Conservation (phyloP, 306 rosid species). For the Vigna unguiculata region DNA sequence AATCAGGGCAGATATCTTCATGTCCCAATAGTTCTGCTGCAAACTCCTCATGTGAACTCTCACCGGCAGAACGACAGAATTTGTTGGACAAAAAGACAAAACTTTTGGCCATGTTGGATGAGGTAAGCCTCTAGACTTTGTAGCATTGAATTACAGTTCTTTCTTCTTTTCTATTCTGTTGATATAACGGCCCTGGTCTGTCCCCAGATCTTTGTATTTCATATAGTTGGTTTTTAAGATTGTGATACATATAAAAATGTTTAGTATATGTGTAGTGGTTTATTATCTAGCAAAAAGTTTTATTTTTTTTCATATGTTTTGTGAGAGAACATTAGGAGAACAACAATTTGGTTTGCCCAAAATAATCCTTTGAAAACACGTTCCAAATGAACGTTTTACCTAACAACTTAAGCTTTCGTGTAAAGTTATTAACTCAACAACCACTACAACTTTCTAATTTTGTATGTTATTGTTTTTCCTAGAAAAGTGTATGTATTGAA, state of each 20-base stretch:
- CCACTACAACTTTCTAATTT: neutral
- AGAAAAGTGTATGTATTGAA: neutral
- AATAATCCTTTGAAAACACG: neutral
- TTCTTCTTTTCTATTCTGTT: neutral
- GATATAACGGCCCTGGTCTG: neutral
- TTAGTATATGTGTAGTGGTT: neutral
- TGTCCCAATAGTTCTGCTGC: constrained; percentile 56
- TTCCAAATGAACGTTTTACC: neutral
- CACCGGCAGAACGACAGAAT: constrained; percentile 71
- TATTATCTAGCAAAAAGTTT: neutral
- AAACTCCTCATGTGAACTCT: constrained; percentile 60
- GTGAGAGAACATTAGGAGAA: neutral
- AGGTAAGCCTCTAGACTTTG: constrained; percentile 57
- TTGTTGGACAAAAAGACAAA: constrained; percentile 76
- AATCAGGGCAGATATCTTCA: constrained; percentile 52
- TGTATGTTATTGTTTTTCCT: neutral
- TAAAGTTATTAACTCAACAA: neutral
- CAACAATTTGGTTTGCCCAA: neutral
- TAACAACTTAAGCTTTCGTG: neutral
- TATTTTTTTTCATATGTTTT: neutral
- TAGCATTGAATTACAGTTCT: neutral
- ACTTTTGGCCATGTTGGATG: constrained; percentile 82
- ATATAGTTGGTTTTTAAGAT: constrained; percentile 14
- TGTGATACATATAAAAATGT: neutral
- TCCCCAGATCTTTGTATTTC: neutral